Conservation (phyloP, 2,329 filamentous ascomycete species). For the Colletotrichum aenigma region DNA sequence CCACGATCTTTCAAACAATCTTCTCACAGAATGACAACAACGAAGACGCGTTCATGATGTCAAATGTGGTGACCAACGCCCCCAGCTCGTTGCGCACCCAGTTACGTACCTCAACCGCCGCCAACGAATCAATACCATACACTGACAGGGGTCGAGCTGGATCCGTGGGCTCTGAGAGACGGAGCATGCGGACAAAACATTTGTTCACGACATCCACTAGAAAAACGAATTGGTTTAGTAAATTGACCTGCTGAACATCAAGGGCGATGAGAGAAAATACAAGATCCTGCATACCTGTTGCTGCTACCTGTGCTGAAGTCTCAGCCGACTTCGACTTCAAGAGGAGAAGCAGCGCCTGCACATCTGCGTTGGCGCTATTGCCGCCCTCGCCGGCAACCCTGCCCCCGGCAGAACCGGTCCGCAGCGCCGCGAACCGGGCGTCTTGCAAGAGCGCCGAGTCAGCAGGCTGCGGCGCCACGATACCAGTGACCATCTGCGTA, state of each 20-base stretch:
- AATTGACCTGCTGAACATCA: too few relatives aligned
- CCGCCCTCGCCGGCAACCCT: not conserved
- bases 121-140: conserved; percentile 33
- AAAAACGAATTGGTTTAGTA: not conserved
- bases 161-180: conserved; percentile 27
- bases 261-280: too few relatives aligned
- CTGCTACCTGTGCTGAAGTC: not conserved
- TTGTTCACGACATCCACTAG: not conserved
- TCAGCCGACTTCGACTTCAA: not conserved
- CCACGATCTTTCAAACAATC: conserved; percentile 12
- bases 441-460: conserved; percentile 16
- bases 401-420: fast-evolving
- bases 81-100: conserved; percentile 27
- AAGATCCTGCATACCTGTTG: not conserved
- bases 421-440: not conserved
- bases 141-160: conserved; percentile 25
- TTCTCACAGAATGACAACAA: conserved; percentile 30
- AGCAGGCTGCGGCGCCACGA: not conserved
- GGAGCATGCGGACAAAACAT: conserved; percentile 15
- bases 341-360: not conserved
- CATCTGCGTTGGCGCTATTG: not conserved
- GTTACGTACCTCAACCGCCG: conserved; percentile 33
- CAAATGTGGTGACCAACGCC: conserved; percentile 28
- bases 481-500: not conserved
- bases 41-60: conserved; percentile 30